Conservation (phyloP, 305 asterid genomes). For the Fraxinus xanthoxyloides region DNA sequence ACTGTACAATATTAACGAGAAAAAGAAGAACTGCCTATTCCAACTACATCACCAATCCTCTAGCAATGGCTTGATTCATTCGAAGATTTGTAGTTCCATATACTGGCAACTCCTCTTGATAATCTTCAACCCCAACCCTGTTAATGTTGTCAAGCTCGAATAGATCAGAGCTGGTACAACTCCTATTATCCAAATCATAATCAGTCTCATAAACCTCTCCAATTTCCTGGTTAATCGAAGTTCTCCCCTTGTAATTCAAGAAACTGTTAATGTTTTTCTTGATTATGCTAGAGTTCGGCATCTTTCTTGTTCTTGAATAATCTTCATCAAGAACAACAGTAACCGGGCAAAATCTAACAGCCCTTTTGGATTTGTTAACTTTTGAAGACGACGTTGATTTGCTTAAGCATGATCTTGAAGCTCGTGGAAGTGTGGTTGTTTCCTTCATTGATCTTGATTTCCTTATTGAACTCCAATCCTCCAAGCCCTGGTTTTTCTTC, state of each 20-base stretch:
- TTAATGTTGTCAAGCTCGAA: conserved; percentile 78
- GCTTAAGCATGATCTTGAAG: conserved; percentile 58
- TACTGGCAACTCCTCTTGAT: conserved; percentile 71
- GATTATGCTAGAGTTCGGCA: conserved; percentile 38
- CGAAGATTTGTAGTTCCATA: conserved; percentile 71
- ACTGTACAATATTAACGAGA: background rate
- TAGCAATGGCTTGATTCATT: conserved; percentile 55
- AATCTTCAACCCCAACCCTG: conserved; percentile 39
- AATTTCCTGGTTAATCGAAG: conserved; percentile 28
- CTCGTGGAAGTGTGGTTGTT: conserved; percentile 34
- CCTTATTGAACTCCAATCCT: conserved; percentile 51
- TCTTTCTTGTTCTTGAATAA: conserved; percentile 22
- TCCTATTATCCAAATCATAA: conserved; percentile 35
- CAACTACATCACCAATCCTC: conserved; percentile 30
- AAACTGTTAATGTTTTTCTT: conserved; percentile 49
- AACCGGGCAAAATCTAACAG: conserved; percentile 73
- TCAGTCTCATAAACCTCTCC: conserved; percentile 34
- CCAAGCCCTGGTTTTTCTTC: conserved; percentile 43
- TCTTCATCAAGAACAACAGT: conserved; percentile 53
- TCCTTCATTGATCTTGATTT: conserved; percentile 75
- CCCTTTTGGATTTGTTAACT: conserved; percentile 58
- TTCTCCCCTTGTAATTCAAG: conserved; percentile 34
- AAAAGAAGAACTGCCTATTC: background rate
- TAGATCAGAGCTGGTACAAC: conserved; percentile 86
- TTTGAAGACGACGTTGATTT: conserved; percentile 35